Base-by-base conservation (phyloP, 352 stramenopile genomes). In the Globisporangium nagaii region DNA sequence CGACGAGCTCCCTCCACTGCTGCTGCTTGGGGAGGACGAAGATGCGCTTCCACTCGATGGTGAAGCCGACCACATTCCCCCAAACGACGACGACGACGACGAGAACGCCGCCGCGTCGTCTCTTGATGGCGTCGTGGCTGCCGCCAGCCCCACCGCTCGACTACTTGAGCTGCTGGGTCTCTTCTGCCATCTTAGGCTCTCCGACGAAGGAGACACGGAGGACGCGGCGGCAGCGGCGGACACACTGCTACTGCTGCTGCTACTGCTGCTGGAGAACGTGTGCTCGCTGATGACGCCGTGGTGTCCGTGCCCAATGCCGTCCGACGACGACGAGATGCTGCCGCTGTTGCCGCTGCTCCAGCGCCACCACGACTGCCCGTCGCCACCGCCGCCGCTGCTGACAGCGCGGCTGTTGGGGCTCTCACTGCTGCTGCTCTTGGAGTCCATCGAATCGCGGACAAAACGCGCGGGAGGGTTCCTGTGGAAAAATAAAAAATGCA, bases 321-420 rank as follows among this genome's bases (percentile, higher is more conserved):
- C 61, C 13, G 75, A 84, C 4, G 75, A 86, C 3, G 75, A 86
- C 46, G 73, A 77, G 45, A 84, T 67, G 35, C 59, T 81, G 53
- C 79, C 79, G 50, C 77, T 90, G 57, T 81, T 84, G 53, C 79
- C 82, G 43, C 86, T 77, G 2, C 68, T 87, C 79, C 79, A 93
- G 51, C 77, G 75, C 82, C 78, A 90, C 82, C 79, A 90, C 19
- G 71, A 58, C 36, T 36, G 37, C 20, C 56, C 54, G 8, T 77
- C 74, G 34, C 42, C 54, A 31, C 65, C 64, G 5, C 43, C 47
- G 13, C 43, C 30, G 45, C 58, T 65, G 24, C 60, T 57, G 35
- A 46, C 41, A 44, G 47, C 24, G 24, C 53, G 47, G 9, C 46
- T 41, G 58, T 70, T 71, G 35, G 66, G 35, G 60, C 62, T 58